Percentiles rank a stretch among this genome's conserved stretches.
These are phyloP conservation scores for Nicotiana attenuata DNA, from an alignment of 257 asterid genomes.

Conservation along the genomic window DNA sequence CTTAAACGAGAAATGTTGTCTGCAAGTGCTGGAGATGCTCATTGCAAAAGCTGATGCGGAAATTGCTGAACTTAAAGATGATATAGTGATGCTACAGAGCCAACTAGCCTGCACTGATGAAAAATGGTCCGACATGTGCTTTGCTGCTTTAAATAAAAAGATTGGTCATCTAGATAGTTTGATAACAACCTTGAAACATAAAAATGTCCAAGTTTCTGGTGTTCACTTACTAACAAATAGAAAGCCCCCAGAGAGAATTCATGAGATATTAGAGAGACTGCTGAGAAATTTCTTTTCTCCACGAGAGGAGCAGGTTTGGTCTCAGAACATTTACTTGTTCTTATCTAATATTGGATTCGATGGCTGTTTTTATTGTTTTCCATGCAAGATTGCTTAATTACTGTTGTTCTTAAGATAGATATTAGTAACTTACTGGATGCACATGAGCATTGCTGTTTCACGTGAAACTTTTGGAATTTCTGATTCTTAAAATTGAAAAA, in stretches of 20 bases:
- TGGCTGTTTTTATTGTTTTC: slow-evolving; percentile 3
- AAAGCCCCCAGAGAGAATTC: slow-evolving; percentile 30
- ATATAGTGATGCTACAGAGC: slow-evolving; percentile 39
- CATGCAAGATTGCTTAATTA: slow-evolving; percentile 6
- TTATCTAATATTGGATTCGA: neutral
- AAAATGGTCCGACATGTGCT: slow-evolving; percentile 33
- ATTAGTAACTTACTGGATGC: neutral
- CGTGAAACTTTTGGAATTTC: neutral
- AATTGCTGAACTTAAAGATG: slow-evolving; percentile 43
- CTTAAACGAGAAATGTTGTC: slow-evolving; percentile 43
- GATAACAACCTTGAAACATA: slow-evolving; percentile 25
- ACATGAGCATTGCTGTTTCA: neutral
- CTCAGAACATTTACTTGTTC: slow-evolving; percentile 8
- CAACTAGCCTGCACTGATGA: slow-evolving; percentile 39
- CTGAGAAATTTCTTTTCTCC: slow-evolving; percentile 24
- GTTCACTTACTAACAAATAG: slow-evolving; percentile 15
- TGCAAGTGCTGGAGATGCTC: slow-evolving; percentile 45
- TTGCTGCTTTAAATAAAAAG: slow-evolving; percentile 31
- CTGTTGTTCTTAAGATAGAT: neutral
- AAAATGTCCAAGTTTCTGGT: slow-evolving; percentile 15
- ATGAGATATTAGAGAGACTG: slow-evolving; percentile 29
- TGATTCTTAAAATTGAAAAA: neutral
- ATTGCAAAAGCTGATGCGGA: slow-evolving; percentile 45
- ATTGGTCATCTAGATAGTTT: slow-evolving; percentile 24
- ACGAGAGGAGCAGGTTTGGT: slow-evolving; percentile 34